Percentiles rank a stretch among this genome's conserved stretches.
These are phyloP conservation scores for Oryza glumipatula DNA, from an alignment of 176 grass and related monocot genomes.

Conservation along the genomic window DNA sequence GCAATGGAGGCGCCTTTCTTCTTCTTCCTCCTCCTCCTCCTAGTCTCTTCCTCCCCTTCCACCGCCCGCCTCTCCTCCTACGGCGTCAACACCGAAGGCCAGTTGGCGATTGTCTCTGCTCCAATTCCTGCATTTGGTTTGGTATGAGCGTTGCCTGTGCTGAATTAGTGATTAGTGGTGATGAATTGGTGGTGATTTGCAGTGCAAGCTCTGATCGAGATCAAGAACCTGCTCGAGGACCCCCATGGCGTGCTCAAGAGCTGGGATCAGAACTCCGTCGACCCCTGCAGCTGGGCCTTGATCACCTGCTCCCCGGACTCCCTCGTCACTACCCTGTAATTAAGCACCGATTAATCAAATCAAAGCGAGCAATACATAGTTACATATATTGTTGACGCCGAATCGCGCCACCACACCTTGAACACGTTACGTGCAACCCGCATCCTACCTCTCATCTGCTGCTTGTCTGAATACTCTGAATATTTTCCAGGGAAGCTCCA, in stretches of 20 bases:
- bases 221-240: slow-evolving; percentile 77
- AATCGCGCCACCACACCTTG: too few species aligned
- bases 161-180: slow-evolving; percentile 1
- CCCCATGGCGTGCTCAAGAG: slow-evolving; percentile 74
- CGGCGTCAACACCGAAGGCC: slow-evolving; percentile 83
- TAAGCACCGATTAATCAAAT: too few species aligned
- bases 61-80: slow-evolving; percentile 71
- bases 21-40: neutral
- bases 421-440: too few species aligned
- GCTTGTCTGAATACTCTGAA: slow-evolving; percentile 16
- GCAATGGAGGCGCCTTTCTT: slow-evolving; percentile 46
- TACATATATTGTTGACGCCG: too few species aligned
- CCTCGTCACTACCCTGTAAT: slow-evolving; percentile 68
- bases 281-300: slow-evolving; percentile 88
- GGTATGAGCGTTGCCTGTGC: neutral
- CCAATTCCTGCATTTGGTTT: neutral
- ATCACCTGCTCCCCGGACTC: slow-evolving; percentile 68
- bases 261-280: slow-evolving; percentile 87
- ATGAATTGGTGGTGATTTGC: neutral
- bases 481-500: slow-evolving; percentile 55
- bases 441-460: neutral
- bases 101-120: neutral
- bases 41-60: slow-evolving; percentile 43
- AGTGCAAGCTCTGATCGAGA: slow-evolving; percentile 84
- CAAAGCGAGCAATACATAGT: too few species aligned